These are phyloP conservation scores for Vitis labrusca DNA, from an alignment of 164 flowering plant species.

Conservation along the genomic window DNA sequence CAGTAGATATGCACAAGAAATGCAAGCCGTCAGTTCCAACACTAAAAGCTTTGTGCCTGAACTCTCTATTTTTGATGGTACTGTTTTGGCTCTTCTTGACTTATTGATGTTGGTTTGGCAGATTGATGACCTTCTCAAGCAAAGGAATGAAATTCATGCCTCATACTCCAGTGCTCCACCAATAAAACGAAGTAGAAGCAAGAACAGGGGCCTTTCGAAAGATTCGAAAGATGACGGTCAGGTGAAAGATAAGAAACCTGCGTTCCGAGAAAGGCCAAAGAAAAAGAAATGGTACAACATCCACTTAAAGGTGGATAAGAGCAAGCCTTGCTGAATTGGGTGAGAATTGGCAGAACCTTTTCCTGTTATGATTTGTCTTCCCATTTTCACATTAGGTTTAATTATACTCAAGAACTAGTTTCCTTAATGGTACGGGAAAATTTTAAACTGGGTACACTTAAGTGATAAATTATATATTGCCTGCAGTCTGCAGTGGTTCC, in stretches of 20 bases:
- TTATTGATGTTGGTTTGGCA: constrained; percentile 25
- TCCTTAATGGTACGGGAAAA: neutral
- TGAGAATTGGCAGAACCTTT: constrained; percentile 5
- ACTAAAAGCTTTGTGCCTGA: neutral
- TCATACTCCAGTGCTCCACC: constrained; percentile 66
- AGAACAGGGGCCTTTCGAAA: constrained; percentile 49
- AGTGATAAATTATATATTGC: neutral
- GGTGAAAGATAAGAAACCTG: constrained; percentile 46
- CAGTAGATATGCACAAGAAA: constrained; percentile 87
- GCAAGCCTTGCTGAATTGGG: constrained; percentile 60
- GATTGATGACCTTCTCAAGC: constrained; percentile 90
- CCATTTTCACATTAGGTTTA: neutral
- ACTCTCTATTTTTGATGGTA: neutral
- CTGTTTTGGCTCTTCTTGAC: neutral
- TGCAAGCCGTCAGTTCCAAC: constrained; percentile 68
- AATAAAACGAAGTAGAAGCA: constrained; percentile 69
- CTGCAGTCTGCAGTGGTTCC: neutral
- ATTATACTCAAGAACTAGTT: neutral
- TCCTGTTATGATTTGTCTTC: neutral
- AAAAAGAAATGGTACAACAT: constrained; percentile 91
- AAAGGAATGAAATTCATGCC: constrained; percentile 78
- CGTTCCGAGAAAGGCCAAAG: constrained; percentile 55
- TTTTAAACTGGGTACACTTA: neutral
- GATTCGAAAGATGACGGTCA: constrained; percentile 58
- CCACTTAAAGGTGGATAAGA: constrained; percentile 76